Percentiles rank a stretch among this genome's conserved stretches.
Evolutionary conservation across 1,284 basidiomycete genomes (phyloP).

Genomic region (Pholiota adiposa): DNA sequence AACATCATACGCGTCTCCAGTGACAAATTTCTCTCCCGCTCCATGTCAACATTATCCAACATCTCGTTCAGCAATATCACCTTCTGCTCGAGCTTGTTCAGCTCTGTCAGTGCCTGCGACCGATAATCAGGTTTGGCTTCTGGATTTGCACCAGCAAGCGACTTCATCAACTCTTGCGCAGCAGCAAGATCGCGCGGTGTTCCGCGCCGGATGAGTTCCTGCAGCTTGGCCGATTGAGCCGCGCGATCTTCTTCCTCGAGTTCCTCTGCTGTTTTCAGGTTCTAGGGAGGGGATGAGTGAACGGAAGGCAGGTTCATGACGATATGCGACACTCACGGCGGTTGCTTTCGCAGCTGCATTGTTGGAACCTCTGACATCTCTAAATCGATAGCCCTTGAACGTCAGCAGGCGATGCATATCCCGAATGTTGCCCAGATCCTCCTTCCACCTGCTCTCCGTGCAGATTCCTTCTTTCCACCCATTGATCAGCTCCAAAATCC

Average conservation of each 20-base stretch:
- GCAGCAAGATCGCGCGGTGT: constrained; percentile 95
- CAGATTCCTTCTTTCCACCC: constrained; percentile 97
- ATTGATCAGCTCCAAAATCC: constrained; percentile 93
- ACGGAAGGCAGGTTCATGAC: neutral
- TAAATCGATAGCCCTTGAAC: constrained; percentile 97
- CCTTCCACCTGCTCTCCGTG: constrained; percentile 88
- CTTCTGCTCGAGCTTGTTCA: constrained; percentile 94
- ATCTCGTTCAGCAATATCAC: constrained; percentile 95
- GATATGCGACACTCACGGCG: constrained; percentile 12
- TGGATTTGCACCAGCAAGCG: constrained; percentile 93
- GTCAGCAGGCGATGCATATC: constrained; percentile 97
- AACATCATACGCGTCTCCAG: constrained; percentile 94
- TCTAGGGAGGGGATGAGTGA: constrained; percentile 46
- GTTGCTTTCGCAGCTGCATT: constrained; percentile 48
- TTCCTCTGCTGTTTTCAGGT: constrained; percentile 93
- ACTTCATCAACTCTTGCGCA: constrained; percentile 98
- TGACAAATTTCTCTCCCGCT: constrained; percentile 76
- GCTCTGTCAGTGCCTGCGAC: constrained; percentile 85
- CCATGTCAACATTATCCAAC: constrained; percentile 87
- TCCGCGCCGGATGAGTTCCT: constrained; percentile 96
- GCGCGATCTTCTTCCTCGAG: constrained; percentile 95
- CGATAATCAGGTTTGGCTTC: constrained; percentile 94
- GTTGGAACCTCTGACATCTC: constrained; percentile 53
- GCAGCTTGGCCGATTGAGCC: constrained; percentile 96
- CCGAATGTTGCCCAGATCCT: constrained; percentile 95